Percentiles rank a stretch among this genome's conserved stretches.
These are phyloP conservation scores for Clathrospora elynae DNA, from an alignment of 2,329 filamentous ascomycete genomes.

Conservation along the genomic window DNA sequence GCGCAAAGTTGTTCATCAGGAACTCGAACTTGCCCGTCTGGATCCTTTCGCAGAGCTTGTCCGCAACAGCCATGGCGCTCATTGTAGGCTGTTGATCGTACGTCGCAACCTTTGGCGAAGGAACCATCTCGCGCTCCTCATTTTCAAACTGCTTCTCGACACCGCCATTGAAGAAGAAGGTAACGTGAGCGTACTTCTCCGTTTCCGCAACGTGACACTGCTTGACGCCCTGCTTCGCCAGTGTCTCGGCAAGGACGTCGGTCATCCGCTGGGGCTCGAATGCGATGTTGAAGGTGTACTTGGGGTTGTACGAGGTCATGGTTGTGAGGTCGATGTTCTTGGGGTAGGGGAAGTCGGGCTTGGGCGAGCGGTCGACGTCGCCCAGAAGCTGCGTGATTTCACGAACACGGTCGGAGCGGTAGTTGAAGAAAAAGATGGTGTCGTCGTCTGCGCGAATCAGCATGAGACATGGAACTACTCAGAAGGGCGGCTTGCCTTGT, in stretches of 20 bases:
- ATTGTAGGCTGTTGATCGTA: conserved; percentile 96
- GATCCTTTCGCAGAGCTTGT: conserved; percentile 88
- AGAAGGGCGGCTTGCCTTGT: conserved; percentile 63
- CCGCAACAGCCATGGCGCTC: conserved; percentile 87
- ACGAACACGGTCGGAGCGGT: conserved; percentile 95
- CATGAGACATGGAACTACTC: conserved; percentile 37
- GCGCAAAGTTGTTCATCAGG: conserved; percentile 99
- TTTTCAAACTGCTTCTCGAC: conserved; percentile 95
- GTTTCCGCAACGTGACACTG: conserved; percentile 98
- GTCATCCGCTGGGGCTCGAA: conserved; percentile 96
- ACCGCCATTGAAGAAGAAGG: conserved; percentile 99
- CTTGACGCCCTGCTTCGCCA: conserved; percentile 84
- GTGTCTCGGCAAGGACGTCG: conserved; percentile 97
- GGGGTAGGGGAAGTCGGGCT: conserved; percentile 90
- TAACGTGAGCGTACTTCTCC: conserved; percentile 99
- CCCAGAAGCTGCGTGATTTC: conserved; percentile 95
- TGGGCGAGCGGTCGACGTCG: conserved; percentile 86
- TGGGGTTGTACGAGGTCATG: conserved; percentile 98
- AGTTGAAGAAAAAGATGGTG: conserved; percentile 99
- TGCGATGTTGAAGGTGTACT: conserved; percentile 89
- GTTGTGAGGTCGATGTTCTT: conserved; percentile 86
- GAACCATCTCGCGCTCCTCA: conserved; percentile 90
- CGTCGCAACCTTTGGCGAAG: conserved; percentile 91
- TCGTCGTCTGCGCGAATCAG: conserved; percentile 70
- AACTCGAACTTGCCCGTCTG: conserved; percentile 87